Conservation (phyloP, 2,329 filamentous ascomycete genomes). For the Phyllosticta citriasiana region DNA sequence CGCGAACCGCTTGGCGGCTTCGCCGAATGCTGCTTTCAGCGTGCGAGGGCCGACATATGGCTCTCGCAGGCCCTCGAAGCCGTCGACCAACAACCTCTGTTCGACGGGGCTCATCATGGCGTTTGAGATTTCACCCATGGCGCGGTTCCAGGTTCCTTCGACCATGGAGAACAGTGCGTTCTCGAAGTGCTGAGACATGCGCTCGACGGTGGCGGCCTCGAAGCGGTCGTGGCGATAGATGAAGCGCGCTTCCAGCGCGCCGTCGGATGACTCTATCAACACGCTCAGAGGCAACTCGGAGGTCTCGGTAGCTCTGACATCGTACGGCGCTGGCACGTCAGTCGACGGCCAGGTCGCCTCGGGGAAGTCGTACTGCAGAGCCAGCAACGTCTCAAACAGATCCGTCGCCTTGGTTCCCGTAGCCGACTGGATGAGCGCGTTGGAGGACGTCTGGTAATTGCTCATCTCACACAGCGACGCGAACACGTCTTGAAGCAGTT, state of each 20-base stretch:
- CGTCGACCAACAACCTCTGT: background rate
- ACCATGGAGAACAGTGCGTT: background rate
- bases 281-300: background rate
- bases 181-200: slow-evolving; percentile 2
- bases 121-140: background rate
- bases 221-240: background rate
- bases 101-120: background rate
- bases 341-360: background rate
- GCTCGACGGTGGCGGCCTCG: background rate
- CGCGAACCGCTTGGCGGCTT: background rate
- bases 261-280: background rate
- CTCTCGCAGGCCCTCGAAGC: background rate
- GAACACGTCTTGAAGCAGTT: background rate
- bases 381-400: slow-evolving; percentile 3
- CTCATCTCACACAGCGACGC: background rate
- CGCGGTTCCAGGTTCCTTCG: background rate
- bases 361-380: slow-evolving; percentile 6
- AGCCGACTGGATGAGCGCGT: slow-evolving; percentile 2
- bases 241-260: slow-evolving; percentile 1
- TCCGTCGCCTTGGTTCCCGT: slow-evolving; percentile 3
- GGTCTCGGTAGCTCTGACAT: background rate
- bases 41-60: background rate
- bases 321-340: background rate
- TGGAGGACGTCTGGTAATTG: slow-evolving; percentile 3
- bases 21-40: background rate